phyloP scores from a whole-genome alignment of 257 asterid species.

The Primulina eburnea region DNA sequence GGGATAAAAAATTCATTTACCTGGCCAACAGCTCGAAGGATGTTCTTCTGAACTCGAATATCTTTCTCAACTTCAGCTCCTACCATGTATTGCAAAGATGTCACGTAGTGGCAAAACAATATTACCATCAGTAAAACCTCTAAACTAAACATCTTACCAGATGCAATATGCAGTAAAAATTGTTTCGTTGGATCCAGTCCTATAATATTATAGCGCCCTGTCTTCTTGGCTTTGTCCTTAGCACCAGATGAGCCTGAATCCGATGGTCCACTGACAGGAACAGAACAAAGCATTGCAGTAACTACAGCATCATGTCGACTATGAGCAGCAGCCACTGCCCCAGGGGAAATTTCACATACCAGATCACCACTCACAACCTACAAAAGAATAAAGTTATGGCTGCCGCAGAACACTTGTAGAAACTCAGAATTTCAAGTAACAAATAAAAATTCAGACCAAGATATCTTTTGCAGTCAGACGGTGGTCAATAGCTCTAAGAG shows the following conservation, averaged over 20 bases:
- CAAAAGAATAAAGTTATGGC: slow-evolving; percentile 29
- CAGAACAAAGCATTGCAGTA: slow-evolving; percentile 93
- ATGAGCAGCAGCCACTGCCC: slow-evolving; percentile 94
- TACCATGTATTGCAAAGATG: slow-evolving; percentile 34
- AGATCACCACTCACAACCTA: slow-evolving; percentile 98
- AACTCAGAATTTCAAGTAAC: slow-evolving; percentile 17
- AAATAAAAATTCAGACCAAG: slow-evolving; percentile 52
- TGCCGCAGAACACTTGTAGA: slow-evolving; percentile 16
- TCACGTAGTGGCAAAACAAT: slow-evolving; percentile 19
- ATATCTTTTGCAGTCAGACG: slow-evolving; percentile 83
- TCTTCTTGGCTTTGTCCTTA: slow-evolving; percentile 88
- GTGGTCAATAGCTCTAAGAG: slow-evolving; percentile 82
- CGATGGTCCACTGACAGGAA: slow-evolving; percentile 78
- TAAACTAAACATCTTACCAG: slow-evolving; percentile 57
- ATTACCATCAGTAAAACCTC: slow-evolving; percentile 11
- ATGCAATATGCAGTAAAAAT: slow-evolving; percentile 78
- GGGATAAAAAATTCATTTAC: slow-evolving; percentile 34
- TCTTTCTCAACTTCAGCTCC: slow-evolving; percentile 85
- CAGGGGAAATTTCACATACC: slow-evolving; percentile 86
- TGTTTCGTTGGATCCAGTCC: slow-evolving; percentile 93
- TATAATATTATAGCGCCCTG: slow-evolving; percentile 65
- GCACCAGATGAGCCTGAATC: slow-evolving; percentile 86
- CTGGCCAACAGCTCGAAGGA: slow-evolving; percentile 88
- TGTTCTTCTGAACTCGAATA: slow-evolving; percentile 80
- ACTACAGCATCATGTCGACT: slow-evolving; percentile 91